Base-by-base conservation (phyloP, 495 filamentous ascomycete species). In the Talaromyces liani region DNA sequence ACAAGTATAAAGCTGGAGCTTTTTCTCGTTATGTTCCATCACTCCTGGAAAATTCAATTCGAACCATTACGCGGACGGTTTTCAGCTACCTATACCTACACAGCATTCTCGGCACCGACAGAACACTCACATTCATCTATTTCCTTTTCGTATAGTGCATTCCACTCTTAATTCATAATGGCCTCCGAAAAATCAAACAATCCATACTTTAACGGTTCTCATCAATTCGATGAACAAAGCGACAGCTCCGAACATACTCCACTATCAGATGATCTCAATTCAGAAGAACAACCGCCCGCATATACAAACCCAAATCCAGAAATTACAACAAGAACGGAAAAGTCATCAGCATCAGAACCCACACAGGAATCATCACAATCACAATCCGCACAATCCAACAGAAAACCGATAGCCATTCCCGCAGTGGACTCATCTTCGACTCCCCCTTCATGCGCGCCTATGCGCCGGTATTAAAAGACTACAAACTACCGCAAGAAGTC, bases 381-480 rank as follows among this genome's bases (percentile, higher is more conserved):
- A 20, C 51, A 14, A 24, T 7, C 27, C 27, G 27, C 18, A 18
- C 20, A 25, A 29, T 10, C 10, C 57, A 57, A 7, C 12, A 64
- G 61, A 20, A 68, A 61, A 62, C 69, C 67, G 6, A 72, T 75
- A 58, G 71, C 68, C 24, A 73, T 75, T 12, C 73, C 73, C 14
- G 69, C 70, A 1, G 64, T 70, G 62, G 55, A 45, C 6, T 36
- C 65, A 9, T 63, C 64, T 1, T 60, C 25, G 67, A 68, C 25
- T 69, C 71, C 1, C 68, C 73, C 5, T 73, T 73, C 45, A 41
- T 70, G 6, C 73, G 73, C 36, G 67, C 71, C 56, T 73, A 71
- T 25, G 62, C 71, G 8, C 73, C 71, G 7, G 58, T 64, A 12
- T 64, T 75, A 3, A 39, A 45, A 18, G 53, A 63, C 6, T 56